Evolutionary conservation across 805 yeast species (phyloP).

Genomic region (Groenewaldozyma tartarivorans): DNA sequence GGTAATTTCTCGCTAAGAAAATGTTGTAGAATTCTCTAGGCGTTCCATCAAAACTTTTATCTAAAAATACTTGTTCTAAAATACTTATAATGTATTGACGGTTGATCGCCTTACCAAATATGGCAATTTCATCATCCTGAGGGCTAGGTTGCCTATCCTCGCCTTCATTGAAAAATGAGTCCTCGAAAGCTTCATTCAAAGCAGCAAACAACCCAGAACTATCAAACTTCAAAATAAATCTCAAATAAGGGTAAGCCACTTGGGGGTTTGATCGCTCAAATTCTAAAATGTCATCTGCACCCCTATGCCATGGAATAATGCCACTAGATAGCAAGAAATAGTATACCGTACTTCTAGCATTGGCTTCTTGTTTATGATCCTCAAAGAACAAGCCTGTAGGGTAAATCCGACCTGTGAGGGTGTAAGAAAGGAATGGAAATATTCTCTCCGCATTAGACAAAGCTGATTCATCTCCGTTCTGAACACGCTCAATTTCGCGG

Average conservation of each 20-base stretch:
- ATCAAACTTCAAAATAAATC: slow-evolving; percentile 43
- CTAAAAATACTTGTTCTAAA: slow-evolving; percentile 47
- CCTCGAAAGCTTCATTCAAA: slow-evolving; percentile 78
- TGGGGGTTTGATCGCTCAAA: slow-evolving; percentile 5
- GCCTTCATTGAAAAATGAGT: slow-evolving; percentile 54
- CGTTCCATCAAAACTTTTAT: slow-evolving; percentile 24
- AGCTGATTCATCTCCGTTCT: slow-evolving; percentile 16
- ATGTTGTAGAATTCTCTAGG: slow-evolving; percentile 35
- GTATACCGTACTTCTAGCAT: slow-evolving; percentile 45
- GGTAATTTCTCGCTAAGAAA: slow-evolving; percentile 69
- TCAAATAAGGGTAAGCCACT: slow-evolving; percentile 55
- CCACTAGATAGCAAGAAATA: slow-evolving; percentile 42
- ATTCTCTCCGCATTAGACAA: slow-evolving; percentile 27
- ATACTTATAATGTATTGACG: slow-evolving; percentile 76
- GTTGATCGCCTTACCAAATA: slow-evolving; percentile 32
- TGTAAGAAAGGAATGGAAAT: slow-evolving; percentile 55
- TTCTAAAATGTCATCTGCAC: neutral
- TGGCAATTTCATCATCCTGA: slow-evolving; percentile 12
- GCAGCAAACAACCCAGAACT: slow-evolving; percentile 54
- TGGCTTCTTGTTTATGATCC: slow-evolving; percentile 22
- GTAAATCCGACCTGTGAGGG: slow-evolving; percentile 69
- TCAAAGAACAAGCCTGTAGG: slow-evolving; percentile 54
- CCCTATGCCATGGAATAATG: slow-evolving; percentile 1
- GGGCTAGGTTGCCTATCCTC: slow-evolving; percentile 16
- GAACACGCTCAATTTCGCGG: slow-evolving; percentile 19